A percentile compares a stretch with the other conserved stretches of the same genome.
Conservation (phyloP, 2,329 filamentous ascomycete species). For the Penicillium expansum region DNA sequence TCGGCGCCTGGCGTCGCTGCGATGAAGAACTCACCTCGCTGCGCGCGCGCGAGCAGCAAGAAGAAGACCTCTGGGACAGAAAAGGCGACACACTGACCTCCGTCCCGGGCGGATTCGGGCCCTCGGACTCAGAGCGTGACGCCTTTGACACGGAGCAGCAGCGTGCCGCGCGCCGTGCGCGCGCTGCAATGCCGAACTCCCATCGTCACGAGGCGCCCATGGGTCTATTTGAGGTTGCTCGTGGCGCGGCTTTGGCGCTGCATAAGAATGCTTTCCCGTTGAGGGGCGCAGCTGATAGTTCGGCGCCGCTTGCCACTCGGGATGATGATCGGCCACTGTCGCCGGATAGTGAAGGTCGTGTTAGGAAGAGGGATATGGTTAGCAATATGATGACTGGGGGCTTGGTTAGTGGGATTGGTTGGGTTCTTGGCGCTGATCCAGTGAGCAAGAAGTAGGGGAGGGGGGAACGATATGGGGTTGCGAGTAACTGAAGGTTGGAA, state of each 20-base stretch:
- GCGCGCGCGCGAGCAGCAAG: constrained; percentile 53
- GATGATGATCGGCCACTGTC: constrained; percentile 13
- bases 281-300: constrained; percentile 19
- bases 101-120: constrained; percentile 47
- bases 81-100: constrained; percentile 47
- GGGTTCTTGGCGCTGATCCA: constrained; percentile 58
- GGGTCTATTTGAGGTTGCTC: constrained; percentile 52
- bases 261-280: constrained; percentile 50
- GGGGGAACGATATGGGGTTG: background rate
- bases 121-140: constrained; percentile 45
- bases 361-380: constrained; percentile 55
- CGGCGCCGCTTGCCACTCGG: background rate
- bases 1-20: constrained; percentile 61
- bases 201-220: constrained; percentile 48
- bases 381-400: constrained; percentile 63
- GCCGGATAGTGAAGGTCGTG: constrained; percentile 32
- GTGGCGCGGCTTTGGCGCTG: constrained; percentile 49
- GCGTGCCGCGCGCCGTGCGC: constrained; percentile 35
- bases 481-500: background rate
- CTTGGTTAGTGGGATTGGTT: constrained; percentile 61
- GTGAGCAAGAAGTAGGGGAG: constrained; percentile 31
- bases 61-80: constrained; percentile 58
- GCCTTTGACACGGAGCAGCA: constrained; percentile 45
- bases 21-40: constrained; percentile 59
- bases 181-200: constrained; percentile 22